Base-by-base conservation (phyloP, 129 eudicot genomes). In the Flaveria linearis region DNA sequence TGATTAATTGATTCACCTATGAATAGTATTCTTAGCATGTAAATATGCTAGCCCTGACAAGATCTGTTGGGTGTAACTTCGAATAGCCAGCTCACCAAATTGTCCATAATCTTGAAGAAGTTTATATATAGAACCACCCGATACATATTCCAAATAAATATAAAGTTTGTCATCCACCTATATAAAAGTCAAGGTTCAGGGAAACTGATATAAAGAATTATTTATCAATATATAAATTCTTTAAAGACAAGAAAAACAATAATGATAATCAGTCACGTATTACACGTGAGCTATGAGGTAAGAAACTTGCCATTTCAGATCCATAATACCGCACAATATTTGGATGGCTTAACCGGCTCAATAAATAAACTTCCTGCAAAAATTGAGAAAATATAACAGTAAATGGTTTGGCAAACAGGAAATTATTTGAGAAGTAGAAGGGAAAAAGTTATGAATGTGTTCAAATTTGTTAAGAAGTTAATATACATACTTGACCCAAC, bases 261-360 rank as follows among this genome's bases (percentile, higher is more conserved):
- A 70, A 76, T 30, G 64, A 50, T 12, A 26, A 62, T 63, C 61
- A 22, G 49, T 50, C 16, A 1, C 5, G 71, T 49, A 71, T 61
- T 33, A 64, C 46, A 47, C 66, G 26, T 61, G 18, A 71, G 53
- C 60, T 60, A 71, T 61, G 17, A 46, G 51, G 76, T 58, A 70
- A 5, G 56, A 22, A 47, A 80, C 91, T 84, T 84, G 87, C 99
- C 63, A 85, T 87, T 81, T 91, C 97, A 75, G 93, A 82, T 50
- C 99, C 99, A 75, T 94, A 89, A 69, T 94, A 94, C 79, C 82
- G 96, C 83, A 94, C 98, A 73, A 94, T 94, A 81, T 94, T 94
- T 56, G 93, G 98, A 89, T 94, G 99, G 15, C 93, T 78, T 81
- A 94, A 76, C 70, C 94, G 96, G 85, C 99, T 94, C 83, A 94